A percentile compares a stretch with the other conserved stretches of the same genome.
These are phyloP conservation scores for Cyanidioschyzon merolae DNA, from an alignment of 23 red algal species.

Conservation along the genomic window DNA sequence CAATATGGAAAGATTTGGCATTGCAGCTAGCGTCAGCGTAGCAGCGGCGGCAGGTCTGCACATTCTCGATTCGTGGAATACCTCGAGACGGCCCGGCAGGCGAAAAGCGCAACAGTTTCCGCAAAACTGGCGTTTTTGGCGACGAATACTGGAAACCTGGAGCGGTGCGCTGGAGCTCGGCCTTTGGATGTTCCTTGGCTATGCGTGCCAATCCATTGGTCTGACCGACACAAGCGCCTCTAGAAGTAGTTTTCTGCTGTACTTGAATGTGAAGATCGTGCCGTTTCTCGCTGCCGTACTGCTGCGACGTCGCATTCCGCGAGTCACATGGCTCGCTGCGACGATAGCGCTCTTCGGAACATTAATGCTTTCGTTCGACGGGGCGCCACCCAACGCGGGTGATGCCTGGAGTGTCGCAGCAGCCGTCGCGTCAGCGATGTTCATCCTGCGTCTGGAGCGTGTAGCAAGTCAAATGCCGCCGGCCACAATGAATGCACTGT, in stretches of 20 bases:
- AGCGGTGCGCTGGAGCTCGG: conserved; percentile 44
- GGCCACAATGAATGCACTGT: conserved; percentile 31
- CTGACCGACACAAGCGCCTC: conserved; percentile 61
- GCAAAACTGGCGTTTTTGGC: background rate
- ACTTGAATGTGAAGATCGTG: conserved; percentile 95
- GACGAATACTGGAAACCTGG: background rate
- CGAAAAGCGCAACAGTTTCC: background rate
- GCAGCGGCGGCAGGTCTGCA: conserved; percentile 32
- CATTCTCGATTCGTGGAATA: conserved; percentile 11
- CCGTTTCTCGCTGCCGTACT: conserved; percentile 56
- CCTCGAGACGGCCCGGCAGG: background rate
- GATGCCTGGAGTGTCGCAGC: conserved; percentile 61
- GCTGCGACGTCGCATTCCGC: conserved; percentile 43
- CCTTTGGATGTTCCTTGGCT: conserved; percentile 76
- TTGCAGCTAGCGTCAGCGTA: no score
- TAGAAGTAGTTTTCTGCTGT: conserved; percentile 78
- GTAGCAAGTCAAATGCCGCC: conserved; percentile 24
- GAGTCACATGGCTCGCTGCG: conserved; percentile 44
- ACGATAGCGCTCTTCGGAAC: conserved; percentile 66
- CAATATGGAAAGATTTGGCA: conserved; percentile 49
- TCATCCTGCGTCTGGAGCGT: conserved; percentile 64
- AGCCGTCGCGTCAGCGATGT: conserved; percentile 67
- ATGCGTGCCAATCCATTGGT: conserved; percentile 63
- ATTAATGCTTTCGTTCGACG: conserved; percentile 64
- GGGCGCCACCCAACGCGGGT: conserved; percentile 34